Base-by-base conservation (phyloP, 2,329 filamentous ascomycete genomes). In the Nemania abortiva region DNA sequence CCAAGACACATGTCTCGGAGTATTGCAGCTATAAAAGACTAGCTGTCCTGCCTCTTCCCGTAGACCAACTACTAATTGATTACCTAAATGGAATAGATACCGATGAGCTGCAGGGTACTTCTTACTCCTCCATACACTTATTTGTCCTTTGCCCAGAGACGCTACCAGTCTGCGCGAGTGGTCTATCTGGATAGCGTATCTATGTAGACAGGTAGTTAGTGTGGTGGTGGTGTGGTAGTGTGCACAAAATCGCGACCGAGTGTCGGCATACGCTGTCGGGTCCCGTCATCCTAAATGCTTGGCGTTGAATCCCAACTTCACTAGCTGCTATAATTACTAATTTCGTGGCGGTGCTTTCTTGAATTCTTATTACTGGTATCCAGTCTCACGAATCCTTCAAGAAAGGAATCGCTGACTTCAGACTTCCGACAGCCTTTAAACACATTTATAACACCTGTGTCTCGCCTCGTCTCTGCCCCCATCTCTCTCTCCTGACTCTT, bases 1-100 rank as follows among this genome's bases (percentile, higher is more conserved):
- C 20, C n/a, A 65, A 39, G 29, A n/a, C 49, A 39, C 24, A 37
- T 42, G 50, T 55, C 56, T 65, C 50, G 50, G 52, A 6, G 22
- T 39, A 54, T 24, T 49, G 42, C 50, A 31, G 15, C 22, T 29
- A 34, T 18, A 20, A 56, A 47, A 57, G 37, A 39, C n/a, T 47
- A 18, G 1, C 18, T 47, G 18, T 20, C 42, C 42, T 47, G 42
- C 42, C 24, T 27, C 49, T 24, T 29, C 10, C 49, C 49, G 24
- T n/a, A 15, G n/a, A 52, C 24, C 29, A 27, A 20, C 22, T 13
- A 29, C 49, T 15, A 29, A 27, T 52, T 29, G 10, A 13, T 20
- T 13, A 27, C 10, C 20, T 52, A 52, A 15, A 52, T 52, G 22
- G 7, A 52, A 52, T 29, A 29, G 15, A 20, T 29, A 24, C 24